Evolutionary conservation across 495 filamentous ascomycete species (phyloP).

Genomic region (Poronia punctata): DNA sequence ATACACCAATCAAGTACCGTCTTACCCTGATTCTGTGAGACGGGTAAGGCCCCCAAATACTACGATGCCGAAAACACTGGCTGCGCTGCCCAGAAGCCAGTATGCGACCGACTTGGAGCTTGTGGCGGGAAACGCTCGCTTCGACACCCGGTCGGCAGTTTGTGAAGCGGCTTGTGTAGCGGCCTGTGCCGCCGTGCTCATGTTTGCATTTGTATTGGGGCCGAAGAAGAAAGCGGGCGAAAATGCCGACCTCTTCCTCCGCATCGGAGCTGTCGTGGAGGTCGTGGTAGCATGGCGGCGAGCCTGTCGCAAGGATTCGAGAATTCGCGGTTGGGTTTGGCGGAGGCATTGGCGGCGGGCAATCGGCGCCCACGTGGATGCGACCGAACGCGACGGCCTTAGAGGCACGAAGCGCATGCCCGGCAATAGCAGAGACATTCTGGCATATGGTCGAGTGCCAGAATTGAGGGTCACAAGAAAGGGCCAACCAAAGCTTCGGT

Average conservation of each 20-base stretch:
- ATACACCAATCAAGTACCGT: conserved; percentile 2
- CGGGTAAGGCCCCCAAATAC: conserved; percentile 90
- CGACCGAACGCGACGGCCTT: conserved; percentile 45
- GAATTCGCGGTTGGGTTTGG: conserved; percentile 27
- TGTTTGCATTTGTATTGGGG: neutral
- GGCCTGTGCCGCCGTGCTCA: conserved; percentile 12
- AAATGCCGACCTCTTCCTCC: neutral
- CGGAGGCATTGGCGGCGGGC: conserved; percentile 57
- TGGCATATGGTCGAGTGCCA: conserved; percentile 8
- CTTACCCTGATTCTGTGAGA: conserved; percentile 91
- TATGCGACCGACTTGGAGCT: conserved; percentile 73
- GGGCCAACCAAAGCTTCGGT: no score
- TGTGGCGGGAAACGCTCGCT: conserved; percentile 53
- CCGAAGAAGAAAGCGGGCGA: conserved; percentile 30
- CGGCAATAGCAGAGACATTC: conserved; percentile 44
- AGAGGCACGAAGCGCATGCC: conserved; percentile 46
- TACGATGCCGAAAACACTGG: conserved; percentile 91
- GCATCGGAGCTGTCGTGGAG: neutral
- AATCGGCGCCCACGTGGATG: no score
- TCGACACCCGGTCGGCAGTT: conserved; percentile 2
- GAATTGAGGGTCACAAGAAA: no score
- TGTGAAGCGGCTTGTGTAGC: conserved; percentile 14
- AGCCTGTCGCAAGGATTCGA: conserved; percentile 14
- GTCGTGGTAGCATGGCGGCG: conserved; percentile 5
- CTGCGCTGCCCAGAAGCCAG: conserved; percentile 88